Conservation (phyloP, 345 rosid species). For the Eutrema japonicum region DNA sequence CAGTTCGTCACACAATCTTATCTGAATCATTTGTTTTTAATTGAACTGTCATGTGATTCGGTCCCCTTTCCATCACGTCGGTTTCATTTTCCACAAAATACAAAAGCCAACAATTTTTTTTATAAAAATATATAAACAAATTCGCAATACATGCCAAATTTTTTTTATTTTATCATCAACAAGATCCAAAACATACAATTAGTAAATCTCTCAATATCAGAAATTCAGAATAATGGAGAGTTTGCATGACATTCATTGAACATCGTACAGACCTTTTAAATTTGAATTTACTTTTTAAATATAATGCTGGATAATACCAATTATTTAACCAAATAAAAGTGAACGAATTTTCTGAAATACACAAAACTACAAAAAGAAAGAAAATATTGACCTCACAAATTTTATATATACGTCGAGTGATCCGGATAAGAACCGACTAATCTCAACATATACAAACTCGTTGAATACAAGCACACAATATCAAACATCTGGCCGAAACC, state of each 20-base stretch:
- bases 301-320: not conserved
- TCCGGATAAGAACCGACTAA: no score
- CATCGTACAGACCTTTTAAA: conserved; percentile 7
- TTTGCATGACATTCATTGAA: conserved; percentile 28
- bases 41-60: conserved; percentile 31
- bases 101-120: not conserved
- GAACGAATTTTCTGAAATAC: not conserved
- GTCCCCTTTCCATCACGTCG: conserved; percentile 30
- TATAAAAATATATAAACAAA: not conserved
- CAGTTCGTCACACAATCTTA: conserved; percentile 11
- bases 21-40: conserved; percentile 10
- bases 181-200: not conserved
- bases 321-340: not conserved
- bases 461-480: no score
- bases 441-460: no score
- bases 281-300: not conserved
- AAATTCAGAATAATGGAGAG: not conserved
- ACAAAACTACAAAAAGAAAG: not conserved
- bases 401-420: no score
- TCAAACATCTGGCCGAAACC: no score
- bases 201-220: conserved; percentile 16
- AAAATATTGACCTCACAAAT: not conserved
- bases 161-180: not conserved
- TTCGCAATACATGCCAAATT: not conserved
- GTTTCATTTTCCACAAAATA: conserved; percentile 25